Conservation (phyloP, 305 asterid species). For the Rubia peregrina region DNA sequence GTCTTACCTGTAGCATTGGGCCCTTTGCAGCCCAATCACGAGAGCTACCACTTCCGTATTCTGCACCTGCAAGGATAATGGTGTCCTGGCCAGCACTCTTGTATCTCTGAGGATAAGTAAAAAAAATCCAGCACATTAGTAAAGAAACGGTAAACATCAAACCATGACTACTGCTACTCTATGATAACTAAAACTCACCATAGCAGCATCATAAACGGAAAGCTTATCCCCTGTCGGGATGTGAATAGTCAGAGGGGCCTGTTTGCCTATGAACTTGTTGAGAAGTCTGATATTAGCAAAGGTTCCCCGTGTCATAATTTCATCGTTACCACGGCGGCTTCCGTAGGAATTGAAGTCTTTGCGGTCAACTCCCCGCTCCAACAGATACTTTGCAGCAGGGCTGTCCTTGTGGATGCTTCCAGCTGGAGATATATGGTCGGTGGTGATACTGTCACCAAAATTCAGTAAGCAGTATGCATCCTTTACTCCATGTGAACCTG, state of each 20-base stretch:
- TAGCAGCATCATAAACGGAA: conserved; percentile 73
- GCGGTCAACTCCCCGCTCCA: conserved; percentile 70
- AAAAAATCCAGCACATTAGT: neutral
- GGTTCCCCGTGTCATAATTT: conserved; percentile 92
- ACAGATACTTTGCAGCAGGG: conserved; percentile 75
- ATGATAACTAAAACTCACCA: conserved; percentile 35
- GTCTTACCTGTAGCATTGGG: conserved; percentile 75
- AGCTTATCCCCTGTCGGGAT: conserved; percentile 78
- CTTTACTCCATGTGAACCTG: conserved; percentile 72
- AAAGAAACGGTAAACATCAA: neutral
- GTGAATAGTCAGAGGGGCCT: conserved; percentile 85
- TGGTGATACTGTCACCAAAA: conserved; percentile 92
- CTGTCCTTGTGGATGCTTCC: conserved; percentile 92
- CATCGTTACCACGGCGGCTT: conserved; percentile 95
- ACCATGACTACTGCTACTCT: neutral
- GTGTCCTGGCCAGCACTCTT: conserved; percentile 66
- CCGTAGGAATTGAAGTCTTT: conserved; percentile 90
- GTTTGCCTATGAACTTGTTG: conserved; percentile 73
- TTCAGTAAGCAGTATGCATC: conserved; percentile 77
- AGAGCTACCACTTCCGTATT: conserved; percentile 95
- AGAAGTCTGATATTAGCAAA: conserved; percentile 81
- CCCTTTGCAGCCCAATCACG: conserved; percentile 99
- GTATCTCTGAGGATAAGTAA: conserved; percentile 48
- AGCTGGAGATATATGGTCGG: conserved; percentile 95
- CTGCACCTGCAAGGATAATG: conserved; percentile 82